These are phyloP conservation scores for Lithohypha guttulata DNA, from an alignment of 2,329 filamentous ascomycete species.

Conservation along the genomic window DNA sequence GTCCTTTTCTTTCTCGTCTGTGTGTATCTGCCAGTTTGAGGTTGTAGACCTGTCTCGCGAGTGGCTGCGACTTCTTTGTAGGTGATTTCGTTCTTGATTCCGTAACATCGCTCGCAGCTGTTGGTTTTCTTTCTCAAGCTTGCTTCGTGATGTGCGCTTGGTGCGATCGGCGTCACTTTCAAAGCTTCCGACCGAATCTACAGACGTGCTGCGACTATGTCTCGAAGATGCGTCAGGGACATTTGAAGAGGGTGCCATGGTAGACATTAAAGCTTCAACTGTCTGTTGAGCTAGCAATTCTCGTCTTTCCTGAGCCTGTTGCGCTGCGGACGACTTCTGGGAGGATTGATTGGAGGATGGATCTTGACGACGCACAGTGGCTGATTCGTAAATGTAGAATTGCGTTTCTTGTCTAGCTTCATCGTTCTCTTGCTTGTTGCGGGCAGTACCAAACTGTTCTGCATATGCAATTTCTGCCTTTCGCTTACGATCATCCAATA, in stretches of 20 bases:
- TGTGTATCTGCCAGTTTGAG: not conserved
- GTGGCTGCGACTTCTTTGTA: not conserved
- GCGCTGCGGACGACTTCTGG: not conserved
- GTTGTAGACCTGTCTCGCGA: not conserved
- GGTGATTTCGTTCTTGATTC: not conserved
- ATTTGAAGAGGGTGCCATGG: not conserved
- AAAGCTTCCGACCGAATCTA: not conserved
- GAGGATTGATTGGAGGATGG: not conserved
- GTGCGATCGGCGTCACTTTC: constrained; percentile 15
- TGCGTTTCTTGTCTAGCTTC: constrained; percentile 1
- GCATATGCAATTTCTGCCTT: constrained; percentile 21
- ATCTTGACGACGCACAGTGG: not conserved
- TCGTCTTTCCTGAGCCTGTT: not conserved
- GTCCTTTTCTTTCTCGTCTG: constrained; percentile 3
- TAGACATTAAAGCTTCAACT: not conserved
- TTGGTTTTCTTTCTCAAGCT: constrained; percentile 22
- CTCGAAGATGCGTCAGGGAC: not conserved
- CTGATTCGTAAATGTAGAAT: not conserved
- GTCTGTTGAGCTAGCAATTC: not conserved
- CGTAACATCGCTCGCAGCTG: constrained; percentile 18
- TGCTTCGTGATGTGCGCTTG: constrained; percentile 15
- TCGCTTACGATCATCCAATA: constrained; percentile 22
- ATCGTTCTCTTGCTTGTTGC: constrained; percentile 19
- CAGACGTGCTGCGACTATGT: not conserved
- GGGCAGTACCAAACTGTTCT: constrained; percentile 17